A percentile compares a stretch with the other conserved stretches of the same genome.
Conservation (phyloP, 306 rosid genomes). For the Cucumis sativus region Cucumber_9930_V3 NC_026658.2:15725501-15726000, state of each 20-base stretch:
- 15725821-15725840: not conserved
- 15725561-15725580: too few relatives aligned
- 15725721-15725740: too few relatives aligned
- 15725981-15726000: too few relatives aligned
- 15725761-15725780: slow-evolving; percentile 2
- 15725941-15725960: not conserved
- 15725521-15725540: too few relatives aligned
- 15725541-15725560: too few relatives aligned
- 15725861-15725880: slow-evolving; percentile 3
- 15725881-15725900: not conserved
- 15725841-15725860: not conserved
- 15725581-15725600: too few relatives aligned
- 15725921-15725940: not conserved
- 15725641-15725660: too few relatives aligned
- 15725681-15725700: not conserved
- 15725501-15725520: too few relatives aligned
- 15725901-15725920: not conserved
- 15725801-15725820: not conserved
- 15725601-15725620: too few relatives aligned
- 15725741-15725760: not conserved
- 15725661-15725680: not conserved
- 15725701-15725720: not conserved
- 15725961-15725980: not conserved
- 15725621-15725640: too few relatives aligned
- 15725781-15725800: slow-evolving; percentile 1